Percentiles rank a stretch among this genome's conserved stretches.
Conservation (phyloP, 169 alveolate species). For the Babesia bovis region DNA sequence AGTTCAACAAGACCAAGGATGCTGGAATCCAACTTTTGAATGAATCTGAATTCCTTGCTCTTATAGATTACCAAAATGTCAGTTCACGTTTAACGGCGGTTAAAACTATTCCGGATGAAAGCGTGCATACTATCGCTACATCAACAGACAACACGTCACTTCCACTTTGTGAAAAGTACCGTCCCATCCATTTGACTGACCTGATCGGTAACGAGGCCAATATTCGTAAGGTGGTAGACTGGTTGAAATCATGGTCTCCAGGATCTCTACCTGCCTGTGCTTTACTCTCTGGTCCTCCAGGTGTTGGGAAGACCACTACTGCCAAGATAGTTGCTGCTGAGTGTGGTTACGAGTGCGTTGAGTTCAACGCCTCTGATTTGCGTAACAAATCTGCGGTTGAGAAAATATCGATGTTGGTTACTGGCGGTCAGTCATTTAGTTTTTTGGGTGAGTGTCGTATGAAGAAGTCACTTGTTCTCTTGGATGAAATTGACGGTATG, state of each 20-base stretch:
- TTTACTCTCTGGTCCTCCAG: slow-evolving; percentile 97
- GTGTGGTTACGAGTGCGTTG: slow-evolving; percentile 89
- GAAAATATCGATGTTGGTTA: slow-evolving; percentile 75
- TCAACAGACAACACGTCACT: slow-evolving; percentile 12
- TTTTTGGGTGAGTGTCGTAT: slow-evolving; percentile 52
- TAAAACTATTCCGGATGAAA: background rate
- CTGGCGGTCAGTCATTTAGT: slow-evolving; percentile 79
- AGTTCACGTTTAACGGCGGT: slow-evolving; percentile 6
- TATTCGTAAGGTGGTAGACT: slow-evolving; percentile 83
- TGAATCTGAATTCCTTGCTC: slow-evolving; percentile 79
- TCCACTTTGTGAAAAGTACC: slow-evolving; percentile 92
- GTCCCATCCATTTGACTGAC: slow-evolving; percentile 88
- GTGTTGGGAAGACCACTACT: slow-evolving; percentile 97
- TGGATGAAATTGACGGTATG: slow-evolving; percentile 99
- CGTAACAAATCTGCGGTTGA: slow-evolving; percentile 92
- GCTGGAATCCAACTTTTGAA: slow-evolving; percentile 71
- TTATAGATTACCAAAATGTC: slow-evolving; percentile 54
- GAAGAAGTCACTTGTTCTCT: slow-evolving; percentile 79
- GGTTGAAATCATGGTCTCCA: slow-evolving; percentile 94
- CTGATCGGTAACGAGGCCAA: slow-evolving; percentile 89
- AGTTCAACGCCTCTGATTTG: slow-evolving; percentile 96
- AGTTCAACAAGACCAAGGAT: slow-evolving; percentile 48
- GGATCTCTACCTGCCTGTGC: slow-evolving; percentile 83
- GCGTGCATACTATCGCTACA: background rate
- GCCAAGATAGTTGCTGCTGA: slow-evolving; percentile 88